A percentile compares a stretch with the other conserved stretches of the same genome.
phyloP scores from a whole-genome alignment of 768 basidiomycete genomes.

The Kwoniella dendrophila region DNA sequence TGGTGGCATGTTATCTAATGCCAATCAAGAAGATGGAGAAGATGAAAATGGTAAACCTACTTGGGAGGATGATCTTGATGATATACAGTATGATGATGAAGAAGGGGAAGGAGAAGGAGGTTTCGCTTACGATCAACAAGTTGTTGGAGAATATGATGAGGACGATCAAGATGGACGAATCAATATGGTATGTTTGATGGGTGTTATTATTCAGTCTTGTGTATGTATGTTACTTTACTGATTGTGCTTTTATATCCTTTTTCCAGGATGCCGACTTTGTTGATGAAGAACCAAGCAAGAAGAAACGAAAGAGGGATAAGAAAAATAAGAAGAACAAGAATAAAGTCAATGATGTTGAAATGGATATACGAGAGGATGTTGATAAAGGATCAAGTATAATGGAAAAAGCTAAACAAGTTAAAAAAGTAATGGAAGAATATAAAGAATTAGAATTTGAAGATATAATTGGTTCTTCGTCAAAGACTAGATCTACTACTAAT shows the following conservation, averaged over 20 bases:
- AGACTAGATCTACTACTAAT: too few species aligned
- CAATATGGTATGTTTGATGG: conserved; percentile 46
- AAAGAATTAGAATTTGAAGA: conserved; percentile 94
- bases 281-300: conserved; percentile 39
- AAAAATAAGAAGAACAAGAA: conserved; percentile 27
- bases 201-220: too few species aligned
- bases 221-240: background rate
- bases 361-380: conserved; percentile 10
- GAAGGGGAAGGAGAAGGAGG: conserved; percentile 62
- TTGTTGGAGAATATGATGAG: conserved; percentile 57
- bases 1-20: conserved; percentile 68
- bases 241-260: background rate
- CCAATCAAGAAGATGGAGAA: conserved; percentile 50
- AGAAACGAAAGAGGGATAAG: conserved; percentile 44
- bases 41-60: conserved; percentile 67
- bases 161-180: conserved; percentile 62
- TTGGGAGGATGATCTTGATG: conserved; percentile 88
- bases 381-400: conserved; percentile 66
- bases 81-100: conserved; percentile 62
- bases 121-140: conserved; percentile 60
- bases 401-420: conserved; percentile 77
- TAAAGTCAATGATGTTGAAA: conserved; percentile 16
- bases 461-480: conserved; percentile 71
- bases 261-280: conserved; percentile 51
- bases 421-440: conserved; percentile 88